A percentile compares a stretch with the other conserved stretches of the same genome.
Conservation (phyloP, 805 yeast species). For the Saturnispora hagleri region DNA sequence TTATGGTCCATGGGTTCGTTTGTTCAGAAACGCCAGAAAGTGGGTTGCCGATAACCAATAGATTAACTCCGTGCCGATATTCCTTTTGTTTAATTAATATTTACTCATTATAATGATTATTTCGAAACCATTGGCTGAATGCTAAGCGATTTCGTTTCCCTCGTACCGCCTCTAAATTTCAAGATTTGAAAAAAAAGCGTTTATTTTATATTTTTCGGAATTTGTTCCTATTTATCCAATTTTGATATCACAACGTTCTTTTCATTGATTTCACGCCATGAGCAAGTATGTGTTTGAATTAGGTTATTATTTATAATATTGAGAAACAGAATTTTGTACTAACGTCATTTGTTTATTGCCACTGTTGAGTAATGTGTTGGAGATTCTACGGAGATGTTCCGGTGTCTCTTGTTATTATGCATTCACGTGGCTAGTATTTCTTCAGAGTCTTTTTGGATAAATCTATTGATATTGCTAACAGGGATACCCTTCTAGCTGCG, state of each 20-base stretch:
- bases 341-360: background rate
- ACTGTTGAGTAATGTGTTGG: background rate
- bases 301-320: background rate
- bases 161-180: background rate
- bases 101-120: background rate
- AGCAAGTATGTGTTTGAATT: constrained; percentile 8
- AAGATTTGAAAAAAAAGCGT: background rate
- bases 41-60: constrained; percentile 54
- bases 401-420: background rate
- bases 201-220: background rate
- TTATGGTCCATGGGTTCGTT: constrained; percentile 90
- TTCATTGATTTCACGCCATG: background rate
- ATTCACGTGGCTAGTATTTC: background rate
- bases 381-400: background rate
- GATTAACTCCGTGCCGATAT: background rate
- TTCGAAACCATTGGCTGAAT: background rate
- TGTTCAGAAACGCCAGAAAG: constrained; percentile 85
- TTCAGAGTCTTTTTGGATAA: constrained; percentile 22
- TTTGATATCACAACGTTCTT: background rate
- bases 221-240: background rate
- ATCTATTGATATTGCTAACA: constrained; percentile 17
- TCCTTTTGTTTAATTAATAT: background rate
- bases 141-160: constrained; percentile 5
- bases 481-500: constrained; percentile 18
- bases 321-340: background rate